Conservation (phyloP, 2,329 filamentous ascomycete genomes). For the Cercospora citrullina region DNA sequence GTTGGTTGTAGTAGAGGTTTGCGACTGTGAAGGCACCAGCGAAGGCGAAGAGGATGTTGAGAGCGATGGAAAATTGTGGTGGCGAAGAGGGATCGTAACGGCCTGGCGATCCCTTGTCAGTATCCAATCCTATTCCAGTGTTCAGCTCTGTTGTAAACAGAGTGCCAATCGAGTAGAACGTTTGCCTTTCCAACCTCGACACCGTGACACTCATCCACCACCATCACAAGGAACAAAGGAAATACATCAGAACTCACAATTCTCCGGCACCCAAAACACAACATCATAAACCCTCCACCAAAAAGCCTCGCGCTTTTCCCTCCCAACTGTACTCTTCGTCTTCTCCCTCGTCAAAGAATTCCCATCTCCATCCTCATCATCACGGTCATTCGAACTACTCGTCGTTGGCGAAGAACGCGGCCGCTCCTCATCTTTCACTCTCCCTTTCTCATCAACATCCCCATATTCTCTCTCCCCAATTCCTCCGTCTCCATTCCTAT, state of each 20-base stretch:
- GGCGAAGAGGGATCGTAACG: slow-evolving; percentile 68
- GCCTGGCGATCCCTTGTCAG: neutral
- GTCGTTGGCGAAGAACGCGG: too few species aligned
- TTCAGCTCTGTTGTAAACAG: neutral
- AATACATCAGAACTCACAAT: neutral
- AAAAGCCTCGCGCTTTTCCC: neutral
- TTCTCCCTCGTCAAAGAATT: neutral
- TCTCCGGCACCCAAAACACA: slow-evolving; percentile 4
- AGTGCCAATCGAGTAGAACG: neutral
- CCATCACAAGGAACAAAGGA: too few species aligned
- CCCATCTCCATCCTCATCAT: neutral
- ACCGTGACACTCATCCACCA: too few species aligned
- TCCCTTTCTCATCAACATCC: neutral
- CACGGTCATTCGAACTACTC: too few species aligned
- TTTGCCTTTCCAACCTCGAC: neutral
- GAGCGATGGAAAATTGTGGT: slow-evolving; percentile 64
- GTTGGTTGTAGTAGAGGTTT: slow-evolving; percentile 80
- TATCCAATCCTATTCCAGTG: neutral
- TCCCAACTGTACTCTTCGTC: neutral
- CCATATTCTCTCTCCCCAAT: neutral
- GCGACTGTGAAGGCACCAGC: slow-evolving; percentile 70
- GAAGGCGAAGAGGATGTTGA: slow-evolving; percentile 71
- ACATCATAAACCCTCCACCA: slow-evolving; percentile 1
- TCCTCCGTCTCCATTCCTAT: neutral
- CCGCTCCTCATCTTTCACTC: neutral